Base-by-base conservation (phyloP, 2,329 filamentous ascomycete genomes). In the Aspergillus neotritici region DNA sequence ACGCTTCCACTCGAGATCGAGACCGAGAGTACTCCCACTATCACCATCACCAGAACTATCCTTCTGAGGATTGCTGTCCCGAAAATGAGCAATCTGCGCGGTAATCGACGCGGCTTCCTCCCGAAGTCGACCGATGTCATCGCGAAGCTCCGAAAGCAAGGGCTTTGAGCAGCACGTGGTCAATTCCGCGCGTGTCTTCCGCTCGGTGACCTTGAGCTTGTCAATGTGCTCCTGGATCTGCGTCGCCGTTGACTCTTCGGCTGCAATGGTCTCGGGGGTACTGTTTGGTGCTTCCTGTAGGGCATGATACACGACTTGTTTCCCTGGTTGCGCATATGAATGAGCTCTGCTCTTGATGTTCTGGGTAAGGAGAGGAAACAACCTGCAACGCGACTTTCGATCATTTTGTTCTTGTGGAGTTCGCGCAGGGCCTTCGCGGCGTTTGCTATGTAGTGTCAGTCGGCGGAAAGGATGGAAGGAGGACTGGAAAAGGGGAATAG, bases 401-500 rank as follows among this genome's bases (percentile, higher is more conserved):
- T 77, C 51, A 78, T 64, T 9, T 76, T 76, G 33, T 70, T 72
- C 51, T 83, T 78, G 47, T 80, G 75, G 59, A 85, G 66, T 46
- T 83, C 80, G 53, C 80, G 82, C 29, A 85, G 65, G 28, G 78
- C 57, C 61, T 83, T 85, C 21, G 73, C 73, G 16, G 80, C 73
- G 34, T 77, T 70, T 10, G 78, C 77, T 75, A 41, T 34, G 21
- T 31, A 29, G 21, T 14, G 25, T 16, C 10, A 36, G n/a, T 17
- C 3, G 31, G 4, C 38, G 9, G 13, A 34, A 8, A 25, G 21
- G 49, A 6, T 48, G 55, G 13, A 57, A 45, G 9, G 21, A 11
- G 5, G n/a, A 15, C 8, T n/a, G 37, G 12, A 31, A 9, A 11
- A 15, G 31, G 9, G 21, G 12, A 14, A n/a, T 16, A 9, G 54